Conservation (phyloP, 139 green algal species). For the Chlamydomonas incerta region DNA sequence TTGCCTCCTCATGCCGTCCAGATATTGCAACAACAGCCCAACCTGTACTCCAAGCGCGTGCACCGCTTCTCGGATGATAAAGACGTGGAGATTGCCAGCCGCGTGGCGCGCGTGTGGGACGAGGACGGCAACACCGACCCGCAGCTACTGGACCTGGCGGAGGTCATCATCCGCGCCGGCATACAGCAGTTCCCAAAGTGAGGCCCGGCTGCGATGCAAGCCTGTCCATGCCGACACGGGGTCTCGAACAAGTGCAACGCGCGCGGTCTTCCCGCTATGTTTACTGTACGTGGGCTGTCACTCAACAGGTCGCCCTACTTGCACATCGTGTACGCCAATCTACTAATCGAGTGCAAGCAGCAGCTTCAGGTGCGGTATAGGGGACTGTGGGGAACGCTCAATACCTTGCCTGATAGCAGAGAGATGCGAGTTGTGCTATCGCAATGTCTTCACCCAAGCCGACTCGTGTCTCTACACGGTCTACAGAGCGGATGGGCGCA, state of each 20-base stretch:
- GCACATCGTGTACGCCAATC: slow-evolving; percentile 60
- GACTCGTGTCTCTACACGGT: too few species aligned
- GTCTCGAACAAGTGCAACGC: too few species aligned
- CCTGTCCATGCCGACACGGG: too few species aligned
- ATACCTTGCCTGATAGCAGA: too few species aligned
- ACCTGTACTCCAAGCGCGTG: slow-evolving; percentile 38
- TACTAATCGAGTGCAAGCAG: slow-evolving; percentile 54
- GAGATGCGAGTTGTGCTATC: too few species aligned
- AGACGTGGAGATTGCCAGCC: slow-evolving; percentile 57
- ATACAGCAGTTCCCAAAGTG: slow-evolving; percentile 53
- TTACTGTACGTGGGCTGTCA: too few species aligned
- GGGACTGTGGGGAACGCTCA: not conserved
- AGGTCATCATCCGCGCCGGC: slow-evolving; percentile 47
- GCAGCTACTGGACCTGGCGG: slow-evolving; percentile 47
- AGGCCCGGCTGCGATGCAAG: too few species aligned
- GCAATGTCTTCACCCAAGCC: too few species aligned
- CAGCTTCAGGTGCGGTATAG: slow-evolving; percentile 16
- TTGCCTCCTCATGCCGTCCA: not conserved
- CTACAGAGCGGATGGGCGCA: slow-evolving; percentile 42
- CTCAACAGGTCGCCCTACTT: slow-evolving; percentile 42
- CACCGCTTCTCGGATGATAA: slow-evolving; percentile 52
- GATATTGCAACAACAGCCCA: slow-evolving; percentile 29
- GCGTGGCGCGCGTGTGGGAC: slow-evolving; percentile 57
- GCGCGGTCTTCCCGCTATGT: too few species aligned
- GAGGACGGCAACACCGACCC: slow-evolving; percentile 52